Evolutionary conservation across 805 yeast species (phyloP), one percentile per base, ranked within the genome.

Genomic region (Saturnispora kantuleensis): DNA sequence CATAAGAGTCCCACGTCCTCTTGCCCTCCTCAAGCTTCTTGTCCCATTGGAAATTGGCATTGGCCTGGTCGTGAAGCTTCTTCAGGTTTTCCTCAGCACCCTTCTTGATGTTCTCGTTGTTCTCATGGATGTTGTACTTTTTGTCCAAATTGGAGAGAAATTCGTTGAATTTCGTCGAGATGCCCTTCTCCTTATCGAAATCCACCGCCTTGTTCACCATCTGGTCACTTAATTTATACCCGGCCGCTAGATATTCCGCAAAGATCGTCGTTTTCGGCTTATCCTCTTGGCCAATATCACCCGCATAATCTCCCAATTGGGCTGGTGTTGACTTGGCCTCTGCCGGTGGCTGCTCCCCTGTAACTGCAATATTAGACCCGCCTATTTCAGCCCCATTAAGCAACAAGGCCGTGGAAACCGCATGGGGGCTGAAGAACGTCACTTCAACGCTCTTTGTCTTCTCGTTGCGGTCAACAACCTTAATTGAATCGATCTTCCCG

Each of bases 171-270:
- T 70, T 70, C 36, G 64, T 54, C 26, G 82, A 68, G 54, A 70
- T 61, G 0, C 90, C 93, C 55, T 79, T 73, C 54, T 78, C 67
- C 51, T 77, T 68, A 60, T 84, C 93, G 50, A 79, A 67, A 15
- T 70, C 76, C 42, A 81, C 68, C 17, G 86, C 83, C 56, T 71
- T 72, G 46, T 73, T 69, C 37, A 84, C 67, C 41, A 82, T 64
- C 41, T 69, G 63, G 59, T 84, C 93, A 39, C 80, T 70, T 37
- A 84, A 61, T 15, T 69, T 73, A 58, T 84, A 84, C 4, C 94
- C 94, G n/a, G 77, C 74, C 30, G 86, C 70, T 48, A 84, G 67
- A 54, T 81, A 74, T 62, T 84, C 90, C 1, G 93, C 90, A 64
- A 83, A 66, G 47, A 84, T 77, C 15, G 86, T 77, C 45, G 78